Conservation (phyloP, 2,329 filamentous ascomycete genomes). For the Dothidotthia symphoricarpi region DNA sequence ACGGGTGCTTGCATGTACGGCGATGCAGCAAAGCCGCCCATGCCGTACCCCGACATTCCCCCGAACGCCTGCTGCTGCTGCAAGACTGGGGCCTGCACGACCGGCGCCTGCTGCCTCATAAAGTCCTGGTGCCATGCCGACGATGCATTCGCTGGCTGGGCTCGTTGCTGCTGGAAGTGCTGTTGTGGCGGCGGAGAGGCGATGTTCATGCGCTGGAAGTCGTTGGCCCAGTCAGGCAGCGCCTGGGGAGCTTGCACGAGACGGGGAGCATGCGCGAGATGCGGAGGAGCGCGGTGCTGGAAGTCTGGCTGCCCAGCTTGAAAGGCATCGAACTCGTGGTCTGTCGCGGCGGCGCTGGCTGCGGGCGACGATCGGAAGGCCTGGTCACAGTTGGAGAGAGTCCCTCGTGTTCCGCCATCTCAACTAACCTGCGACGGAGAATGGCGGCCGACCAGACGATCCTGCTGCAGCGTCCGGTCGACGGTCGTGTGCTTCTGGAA, state of each 20-base stretch:
- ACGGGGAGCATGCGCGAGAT: slow-evolving; percentile 43
- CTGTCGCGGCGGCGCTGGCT: slow-evolving; percentile 55
- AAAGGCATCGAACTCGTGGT: slow-evolving; percentile 69
- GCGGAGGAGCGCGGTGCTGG: slow-evolving; percentile 7
- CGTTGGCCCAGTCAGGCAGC: slow-evolving; percentile 50
- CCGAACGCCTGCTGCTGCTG: slow-evolving; percentile 29
- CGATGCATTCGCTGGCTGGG: slow-evolving; percentile 30
- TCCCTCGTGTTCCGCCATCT: background rate
- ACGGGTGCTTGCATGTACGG: slow-evolving; percentile 25
- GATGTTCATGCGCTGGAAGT: slow-evolving; percentile 51
- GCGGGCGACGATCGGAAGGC: slow-evolving; percentile 60
- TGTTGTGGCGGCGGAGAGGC: slow-evolving; percentile 45
- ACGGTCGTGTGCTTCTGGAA: slow-evolving; percentile 68
- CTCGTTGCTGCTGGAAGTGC: slow-evolving; percentile 49
- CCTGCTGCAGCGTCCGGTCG: slow-evolving; percentile 71
- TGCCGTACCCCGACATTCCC: slow-evolving; percentile 28
- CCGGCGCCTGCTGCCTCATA: slow-evolving; percentile 42
- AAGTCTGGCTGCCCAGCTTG: slow-evolving; percentile 53
- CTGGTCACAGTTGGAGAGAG: slow-evolving; percentile 42
- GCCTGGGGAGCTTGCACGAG: slow-evolving; percentile 34
- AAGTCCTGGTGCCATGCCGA: slow-evolving; percentile 63
- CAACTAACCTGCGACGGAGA: slow-evolving; percentile 55
- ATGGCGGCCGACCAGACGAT: slow-evolving; percentile 59
- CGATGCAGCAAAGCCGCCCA: slow-evolving; percentile 27
- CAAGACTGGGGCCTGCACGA: slow-evolving; percentile 26